Evolutionary conservation across 805 yeast genomes (phyloP).

Genomic region (Lipomyces lipofer): DNA sequence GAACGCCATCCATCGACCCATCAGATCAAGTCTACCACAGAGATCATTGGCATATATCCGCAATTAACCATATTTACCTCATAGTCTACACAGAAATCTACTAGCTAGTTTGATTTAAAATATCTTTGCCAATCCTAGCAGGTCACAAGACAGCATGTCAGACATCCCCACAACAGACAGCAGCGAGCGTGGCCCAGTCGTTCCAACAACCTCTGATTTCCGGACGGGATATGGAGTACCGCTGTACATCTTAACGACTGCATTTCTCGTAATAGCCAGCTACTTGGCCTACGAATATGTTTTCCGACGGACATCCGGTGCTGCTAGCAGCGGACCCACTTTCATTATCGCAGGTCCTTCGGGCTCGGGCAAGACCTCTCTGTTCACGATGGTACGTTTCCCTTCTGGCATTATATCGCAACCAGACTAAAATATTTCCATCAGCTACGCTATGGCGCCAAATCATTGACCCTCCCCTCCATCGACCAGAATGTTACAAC

Average conservation of each 20-base stretch:
- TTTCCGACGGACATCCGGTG: conserved; percentile 10
- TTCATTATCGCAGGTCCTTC: conserved; percentile 66
- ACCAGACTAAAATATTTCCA: not conserved
- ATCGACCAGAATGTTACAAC: conserved; percentile 49
- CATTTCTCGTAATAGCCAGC: not conserved
- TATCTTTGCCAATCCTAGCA: no score
- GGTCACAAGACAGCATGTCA: no score
- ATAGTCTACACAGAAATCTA: no score
- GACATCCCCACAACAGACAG: no score
- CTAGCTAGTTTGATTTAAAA: no score
- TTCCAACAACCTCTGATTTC: no score
- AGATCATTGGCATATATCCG: no score
- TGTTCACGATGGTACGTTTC: conserved; percentile 43
- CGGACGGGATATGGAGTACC: conserved; percentile 5
- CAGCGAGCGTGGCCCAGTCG: no score
- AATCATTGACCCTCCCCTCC: conserved; percentile 50
- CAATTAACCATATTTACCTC: no score
- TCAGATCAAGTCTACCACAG: no score
- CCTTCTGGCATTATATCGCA: no score
- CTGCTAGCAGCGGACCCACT: conserved; percentile 46
- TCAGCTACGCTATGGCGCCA: conserved; percentile 28
- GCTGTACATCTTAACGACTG: not conserved
- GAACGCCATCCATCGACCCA: no score
- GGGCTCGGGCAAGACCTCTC: conserved; percentile 64
- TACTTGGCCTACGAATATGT: conserved; percentile 6